Percentiles rank a stretch among this genome's conserved stretches.
These are phyloP conservation scores for Gracilaria caudata DNA, from an alignment of 23 red algal genomes.

Conservation along the genomic window DNA sequence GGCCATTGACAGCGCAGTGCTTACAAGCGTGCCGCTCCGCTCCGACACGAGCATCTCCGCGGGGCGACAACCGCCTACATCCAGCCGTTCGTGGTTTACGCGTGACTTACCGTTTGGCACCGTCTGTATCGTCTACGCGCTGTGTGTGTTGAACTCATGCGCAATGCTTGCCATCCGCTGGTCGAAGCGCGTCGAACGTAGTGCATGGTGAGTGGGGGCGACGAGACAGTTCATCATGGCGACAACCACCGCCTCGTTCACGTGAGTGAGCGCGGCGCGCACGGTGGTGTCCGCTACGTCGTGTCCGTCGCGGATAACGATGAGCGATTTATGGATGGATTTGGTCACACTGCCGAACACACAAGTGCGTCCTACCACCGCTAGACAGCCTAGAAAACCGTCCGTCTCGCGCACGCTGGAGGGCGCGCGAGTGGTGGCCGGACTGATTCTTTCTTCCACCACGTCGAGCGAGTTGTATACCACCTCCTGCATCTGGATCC, in stretches of 20 bases:
- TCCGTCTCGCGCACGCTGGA: not conserved
- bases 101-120: not conserved
- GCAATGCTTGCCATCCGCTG: not conserved
- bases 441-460: constrained; percentile 61
- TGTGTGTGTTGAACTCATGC: not conserved
- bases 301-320: constrained; percentile 41
- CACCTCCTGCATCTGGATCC: constrained; percentile 75
- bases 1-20: too few species aligned
- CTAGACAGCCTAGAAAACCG: constrained; percentile 75
- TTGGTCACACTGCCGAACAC: constrained; percentile 70
- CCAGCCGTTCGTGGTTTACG: too few species aligned
- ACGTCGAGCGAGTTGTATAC: constrained; percentile 82
- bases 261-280: constrained; percentile 12
- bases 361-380: constrained; percentile 52
- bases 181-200: constrained; percentile 5
- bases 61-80: too few species aligned
- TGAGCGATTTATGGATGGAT: constrained; percentile 41
- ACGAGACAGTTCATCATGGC: constrained; percentile 49
- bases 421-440: not conserved
- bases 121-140: too few species aligned
- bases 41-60: too few species aligned
- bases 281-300: constrained; percentile 30
- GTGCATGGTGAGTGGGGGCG: not conserved
- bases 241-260: constrained; percentile 25
- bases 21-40: too few species aligned